Evolutionary conservation across 225 moss, liverwort and hornwort genomes (phyloP).

Genomic region (Takakia lepidozioides): DNA sequence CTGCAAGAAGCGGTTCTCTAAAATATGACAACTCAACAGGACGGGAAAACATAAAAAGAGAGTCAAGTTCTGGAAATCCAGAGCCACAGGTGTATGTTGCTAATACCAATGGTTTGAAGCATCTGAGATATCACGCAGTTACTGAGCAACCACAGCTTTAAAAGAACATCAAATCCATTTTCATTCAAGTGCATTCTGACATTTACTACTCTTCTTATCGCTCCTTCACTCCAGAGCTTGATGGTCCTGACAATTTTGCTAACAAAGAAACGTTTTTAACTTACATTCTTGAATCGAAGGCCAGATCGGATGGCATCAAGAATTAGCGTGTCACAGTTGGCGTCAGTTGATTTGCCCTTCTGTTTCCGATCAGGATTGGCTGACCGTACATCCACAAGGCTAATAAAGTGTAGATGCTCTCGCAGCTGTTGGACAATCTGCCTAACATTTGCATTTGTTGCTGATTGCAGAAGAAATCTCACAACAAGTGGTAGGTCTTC

Average conservation of each 20-base stretch:
- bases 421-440: conserved; percentile 66
- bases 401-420: conserved; percentile 72
- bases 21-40: background rate
- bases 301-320: conserved; percentile 89
- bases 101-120: too few relatives aligned
- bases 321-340: conserved; percentile 76
- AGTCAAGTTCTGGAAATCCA: too few relatives aligned
- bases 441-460: conserved; percentile 52
- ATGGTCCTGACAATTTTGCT: background rate
- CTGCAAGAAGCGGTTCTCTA: conserved; percentile 24
- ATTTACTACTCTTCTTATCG: too few relatives aligned
- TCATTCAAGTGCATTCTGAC: too few relatives aligned
- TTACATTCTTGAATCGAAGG: conserved; percentile 80
- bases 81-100: too few relatives aligned
- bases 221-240: background rate
- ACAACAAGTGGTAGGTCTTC: conserved; percentile 87
- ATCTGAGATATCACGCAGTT: too few relatives aligned
- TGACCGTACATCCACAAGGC: conserved; percentile 65
- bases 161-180: too few relatives aligned
- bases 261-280: conserved; percentile 7
- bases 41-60: background rate
- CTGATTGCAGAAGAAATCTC: conserved; percentile 80
- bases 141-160: too few relatives aligned
- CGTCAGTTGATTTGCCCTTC: conserved; percentile 66
- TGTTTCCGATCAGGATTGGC: conserved; percentile 75